Base-by-base conservation (phyloP, 106 monocot genomes). In the Acorus gramineus region DNA sequence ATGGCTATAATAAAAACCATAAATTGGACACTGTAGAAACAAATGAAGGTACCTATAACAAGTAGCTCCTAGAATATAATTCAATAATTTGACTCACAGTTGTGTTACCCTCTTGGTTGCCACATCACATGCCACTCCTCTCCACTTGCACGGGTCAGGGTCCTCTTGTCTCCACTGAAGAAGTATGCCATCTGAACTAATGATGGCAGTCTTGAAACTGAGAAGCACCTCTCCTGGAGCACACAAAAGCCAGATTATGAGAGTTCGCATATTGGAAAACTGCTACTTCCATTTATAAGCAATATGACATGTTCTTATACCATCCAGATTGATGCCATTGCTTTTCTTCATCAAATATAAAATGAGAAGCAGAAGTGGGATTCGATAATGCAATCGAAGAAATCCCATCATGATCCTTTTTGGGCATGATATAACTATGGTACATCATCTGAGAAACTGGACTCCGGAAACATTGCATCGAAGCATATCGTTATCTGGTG, bases 141-240 rank as follows among this genome's bases (percentile, higher is more conserved):
- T 80, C 94, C 94, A 94, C 4, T 69, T 80, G 80, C 94, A 94
- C 71, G 94, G 94, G 67, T 94, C 79, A 53, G 84, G 44, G 73
- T 94, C 94, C 74, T 94, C 85, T 77, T 86, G 82, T 60, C 73
- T 77, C 94, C 94, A 94, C 11, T 77, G 81, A 11, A 86, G 73
- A 64, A 94, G 68, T 44, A 86, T 50, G 59, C 90, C 84, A 84
- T 94, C 82, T 46, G 90, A 75, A 71, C 78, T 73, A 74, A 78
- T 67, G 66, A 94, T 77, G 53, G 84, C 56, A 47, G 84, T 69
- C 67, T 82, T 94, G 60, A 94, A 77, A 64, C 80, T 84, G 53
- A 94, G 77, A 64, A 94, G 86, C 42, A 86, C 86, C 60, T 86
- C 85, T 66, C 94, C 94, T 94, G 64, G 10, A 52, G 59, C 4